These are phyloP conservation scores for Fusarium hainanense DNA, from an alignment of 2,329 filamentous ascomycete genomes.

Conservation along the genomic window DNA sequence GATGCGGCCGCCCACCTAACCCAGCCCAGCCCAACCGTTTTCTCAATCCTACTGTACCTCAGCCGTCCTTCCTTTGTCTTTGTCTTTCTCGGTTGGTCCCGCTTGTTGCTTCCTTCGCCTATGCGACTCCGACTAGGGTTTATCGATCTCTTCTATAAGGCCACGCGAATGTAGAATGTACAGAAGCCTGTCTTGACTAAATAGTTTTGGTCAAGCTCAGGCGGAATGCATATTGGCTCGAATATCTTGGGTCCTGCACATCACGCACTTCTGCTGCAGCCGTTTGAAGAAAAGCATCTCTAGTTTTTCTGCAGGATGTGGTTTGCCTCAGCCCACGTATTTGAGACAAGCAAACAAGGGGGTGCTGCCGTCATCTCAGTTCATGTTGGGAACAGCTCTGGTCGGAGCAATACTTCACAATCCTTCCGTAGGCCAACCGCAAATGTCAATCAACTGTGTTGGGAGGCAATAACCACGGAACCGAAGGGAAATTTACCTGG, in stretches of 20 bases:
- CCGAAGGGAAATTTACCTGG: conserved; percentile 13
- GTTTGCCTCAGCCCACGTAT: conserved; percentile 19
- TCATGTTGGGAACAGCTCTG: not conserved
- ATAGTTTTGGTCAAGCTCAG: not conserved
- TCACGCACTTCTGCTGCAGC: conserved; percentile 6
- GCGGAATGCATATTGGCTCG: not conserved
- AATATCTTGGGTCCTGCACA: conserved; percentile 16
- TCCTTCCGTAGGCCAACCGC: conserved; percentile 1
- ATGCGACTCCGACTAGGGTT: conserved; percentile 1
- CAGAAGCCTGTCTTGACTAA: not conserved
- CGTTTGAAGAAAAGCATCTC: conserved; percentile 10
- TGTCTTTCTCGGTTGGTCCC: conserved; percentile 9
- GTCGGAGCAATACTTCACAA: not conserved
- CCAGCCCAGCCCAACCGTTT: not conserved
- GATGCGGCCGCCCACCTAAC: conserved; percentile 13
- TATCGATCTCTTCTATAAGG: conserved; percentile 10
- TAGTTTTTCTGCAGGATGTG: conserved; percentile 20
- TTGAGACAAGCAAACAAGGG: conserved; percentile 21
- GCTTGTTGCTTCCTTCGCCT: conserved; percentile 8
- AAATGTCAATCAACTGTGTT: not conserved
- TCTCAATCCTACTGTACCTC: not conserved
- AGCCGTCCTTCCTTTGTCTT: not conserved
- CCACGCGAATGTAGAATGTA: not conserved
- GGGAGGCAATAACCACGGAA: conserved; percentile 2
- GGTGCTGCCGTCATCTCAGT: conserved; percentile 2